Evolutionary conservation across 352 stramenopile species (phyloP), one percentile per base, ranked within the genome.

Genomic region (Elongisporangium prolatum): DNA sequence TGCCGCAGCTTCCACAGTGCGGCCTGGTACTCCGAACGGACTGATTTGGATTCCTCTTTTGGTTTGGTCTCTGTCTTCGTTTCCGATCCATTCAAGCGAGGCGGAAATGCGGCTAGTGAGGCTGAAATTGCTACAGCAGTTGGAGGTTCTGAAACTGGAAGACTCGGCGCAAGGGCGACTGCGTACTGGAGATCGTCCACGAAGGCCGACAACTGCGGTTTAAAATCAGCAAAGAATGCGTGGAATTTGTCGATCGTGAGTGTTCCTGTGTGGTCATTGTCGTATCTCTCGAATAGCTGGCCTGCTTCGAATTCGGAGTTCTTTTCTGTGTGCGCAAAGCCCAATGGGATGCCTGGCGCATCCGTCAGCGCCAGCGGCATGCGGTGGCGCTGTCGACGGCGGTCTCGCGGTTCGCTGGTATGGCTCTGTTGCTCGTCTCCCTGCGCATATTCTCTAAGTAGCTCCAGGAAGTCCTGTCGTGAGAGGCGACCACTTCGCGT

Each of bases 231-330:
- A 54, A 90, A 92, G 60, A 94, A 94, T 34, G 62, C 54, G 21
- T 83, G 75, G 21, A 94, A 94, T 38, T 69, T 72, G 50, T 87
- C 76, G 51, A 92, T 58, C 10, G 74, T 77, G 21, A 94, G 71
- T 37, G 76, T 71, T 0, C 82, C 82, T 0, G 60, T 70, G 37
- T 72, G 82, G 28, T 89, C 71, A 16, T 57, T 75, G 57, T 94
- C 84, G 56, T 92, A 94, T 13, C 82, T 69, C 61, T 91, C 84
- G 57, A 94, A 94, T 17, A 94, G 68, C 63, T 94, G 84, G 1
- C 84, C 82, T 40, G 84, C 84, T 49, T 94, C 84, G 60, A 94
- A 94, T 63, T 94, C 84, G 11, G 80, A 89, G 67, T 94, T 94
- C 47, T 68, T 71, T 11, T 82, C 74, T 24, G 82, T 75, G 24